phyloP scores from a whole-genome alignment of 2,329 filamentous ascomycete genomes.

The Aureobasidium pullulans region DNA sequence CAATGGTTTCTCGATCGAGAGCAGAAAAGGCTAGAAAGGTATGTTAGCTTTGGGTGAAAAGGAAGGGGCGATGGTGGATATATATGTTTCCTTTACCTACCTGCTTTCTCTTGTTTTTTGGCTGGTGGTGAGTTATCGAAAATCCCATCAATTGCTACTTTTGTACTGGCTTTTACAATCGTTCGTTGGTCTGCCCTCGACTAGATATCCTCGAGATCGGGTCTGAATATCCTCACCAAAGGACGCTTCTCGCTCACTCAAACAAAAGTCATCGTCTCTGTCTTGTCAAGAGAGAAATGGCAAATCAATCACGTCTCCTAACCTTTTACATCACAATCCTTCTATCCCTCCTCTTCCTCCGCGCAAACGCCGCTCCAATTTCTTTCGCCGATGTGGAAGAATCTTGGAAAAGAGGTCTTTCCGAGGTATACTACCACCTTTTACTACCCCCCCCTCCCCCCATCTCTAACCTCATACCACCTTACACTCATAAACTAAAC shows the following conservation, averaged over 20 bases:
- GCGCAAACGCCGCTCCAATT: background rate
- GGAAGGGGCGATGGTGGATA: no score
- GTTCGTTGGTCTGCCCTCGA: no score
- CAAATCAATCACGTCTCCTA: background rate
- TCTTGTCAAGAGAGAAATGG: background rate
- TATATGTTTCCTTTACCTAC: no score
- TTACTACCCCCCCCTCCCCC: background rate
- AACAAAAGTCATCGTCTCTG: no score
- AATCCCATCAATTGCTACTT: no score
- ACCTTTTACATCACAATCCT: background rate
- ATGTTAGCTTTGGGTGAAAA: background rate
- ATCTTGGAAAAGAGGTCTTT: constrained; percentile 8
- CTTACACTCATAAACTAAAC: no score
- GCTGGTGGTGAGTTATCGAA: no score
- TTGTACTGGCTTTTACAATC: no score
- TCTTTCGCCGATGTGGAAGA: constrained; percentile 5
- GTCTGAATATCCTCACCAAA: no score
- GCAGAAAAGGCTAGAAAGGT: background rate
- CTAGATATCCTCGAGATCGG: no score
- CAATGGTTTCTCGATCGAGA: background rate
- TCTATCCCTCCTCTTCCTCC: background rate
- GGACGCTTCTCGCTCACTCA: no score
- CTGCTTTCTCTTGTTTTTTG: no score
- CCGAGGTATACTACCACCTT: constrained; percentile 2
- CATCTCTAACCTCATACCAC: background rate